Evolutionary conservation across 208 protist species (phyloP).

Genomic region (Crithidia thermophila): DNA sequence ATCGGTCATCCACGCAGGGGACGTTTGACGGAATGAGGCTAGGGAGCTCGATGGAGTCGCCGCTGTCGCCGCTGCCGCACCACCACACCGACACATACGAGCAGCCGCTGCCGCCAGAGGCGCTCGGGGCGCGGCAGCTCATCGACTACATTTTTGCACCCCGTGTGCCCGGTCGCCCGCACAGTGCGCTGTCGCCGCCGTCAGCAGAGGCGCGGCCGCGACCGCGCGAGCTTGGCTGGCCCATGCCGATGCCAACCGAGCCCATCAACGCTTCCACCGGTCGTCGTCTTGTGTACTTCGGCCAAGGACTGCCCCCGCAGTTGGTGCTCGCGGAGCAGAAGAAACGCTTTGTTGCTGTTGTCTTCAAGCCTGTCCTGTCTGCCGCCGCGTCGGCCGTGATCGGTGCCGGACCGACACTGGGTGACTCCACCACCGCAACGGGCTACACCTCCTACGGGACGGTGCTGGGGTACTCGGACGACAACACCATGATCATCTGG

Average conservation of each 20-base stretch:
- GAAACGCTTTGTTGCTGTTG: conserved; percentile 48
- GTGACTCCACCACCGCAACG: background rate
- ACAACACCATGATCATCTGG: conserved; percentile 76
- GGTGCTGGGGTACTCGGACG: conserved; percentile 75
- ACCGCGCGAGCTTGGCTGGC: conserved; percentile 39
- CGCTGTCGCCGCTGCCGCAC: background rate
- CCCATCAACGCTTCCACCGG: conserved; percentile 48
- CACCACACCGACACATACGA: conserved; percentile 37
- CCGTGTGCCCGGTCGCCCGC: conserved; percentile 12
- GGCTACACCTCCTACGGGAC: conserved; percentile 57
- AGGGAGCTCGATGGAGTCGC: conserved; percentile 4
- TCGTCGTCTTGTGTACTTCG: conserved; percentile 66
- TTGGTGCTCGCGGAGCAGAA: conserved; percentile 44
- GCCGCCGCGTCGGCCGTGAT: background rate
- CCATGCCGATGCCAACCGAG: conserved; percentile 45
- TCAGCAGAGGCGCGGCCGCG: conserved; percentile 22
- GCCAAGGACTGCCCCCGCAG: conserved; percentile 37
- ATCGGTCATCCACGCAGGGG: conserved; percentile 1
- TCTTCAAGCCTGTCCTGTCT: conserved; percentile 36
- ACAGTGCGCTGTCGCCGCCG: conserved; percentile 36
- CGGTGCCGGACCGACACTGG: conserved; percentile 2
- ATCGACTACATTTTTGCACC: conserved; percentile 47
- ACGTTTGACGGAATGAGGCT: background rate
- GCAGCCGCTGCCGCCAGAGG: conserved; percentile 36
- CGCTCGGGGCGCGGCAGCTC: conserved; percentile 45